Evolutionary conservation across 2,329 filamentous ascomycete species (phyloP).

Genomic region (Sordariomycetes sp.): DNA sequence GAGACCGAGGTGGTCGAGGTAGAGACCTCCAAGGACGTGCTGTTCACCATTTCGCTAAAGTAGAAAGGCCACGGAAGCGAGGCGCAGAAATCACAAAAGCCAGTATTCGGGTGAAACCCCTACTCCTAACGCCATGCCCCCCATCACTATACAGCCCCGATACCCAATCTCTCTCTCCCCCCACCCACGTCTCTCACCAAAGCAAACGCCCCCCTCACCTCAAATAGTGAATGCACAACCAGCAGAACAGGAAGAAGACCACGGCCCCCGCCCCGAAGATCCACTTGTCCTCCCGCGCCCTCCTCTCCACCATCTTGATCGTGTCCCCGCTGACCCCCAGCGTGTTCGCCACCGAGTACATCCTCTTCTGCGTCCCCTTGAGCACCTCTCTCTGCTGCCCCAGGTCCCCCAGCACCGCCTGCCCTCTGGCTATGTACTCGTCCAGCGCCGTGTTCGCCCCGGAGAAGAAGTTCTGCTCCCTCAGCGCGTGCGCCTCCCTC

Average conservation of each 20-base stretch:
- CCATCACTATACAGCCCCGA: not conserved
- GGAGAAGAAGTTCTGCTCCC: slow-evolving; percentile 81
- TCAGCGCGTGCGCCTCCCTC: slow-evolving; percentile 72
- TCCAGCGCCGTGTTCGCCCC: slow-evolving; percentile 78
- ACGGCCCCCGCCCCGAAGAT: slow-evolving; percentile 85
- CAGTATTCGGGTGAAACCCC: not conserved
- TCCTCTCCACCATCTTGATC: slow-evolving; percentile 88
- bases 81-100: not conserved
- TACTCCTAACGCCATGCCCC: not conserved
- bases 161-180: no score
- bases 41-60: slow-evolving; percentile 63
- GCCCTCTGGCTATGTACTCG: slow-evolving; percentile 84
- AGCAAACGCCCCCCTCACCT: slow-evolving; percentile 30
- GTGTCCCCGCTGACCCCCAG: slow-evolving; percentile 90
- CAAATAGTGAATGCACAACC: slow-evolving; percentile 78
- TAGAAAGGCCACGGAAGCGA: slow-evolving; percentile 9
- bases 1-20: slow-evolving; percentile 51
- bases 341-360: slow-evolving; percentile 91
- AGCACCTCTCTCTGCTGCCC: slow-evolving; percentile 87
- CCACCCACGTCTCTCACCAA: not conserved
- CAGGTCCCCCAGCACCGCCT: slow-evolving; percentile 81
- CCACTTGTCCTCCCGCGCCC: slow-evolving; percentile 94
- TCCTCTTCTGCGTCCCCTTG: slow-evolving; percentile 81
- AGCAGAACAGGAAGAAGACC: slow-evolving; percentile 85
- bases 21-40: slow-evolving; percentile 49